Conservation (phyloP, 805 yeast species). For the Candida argentea region DNA sequence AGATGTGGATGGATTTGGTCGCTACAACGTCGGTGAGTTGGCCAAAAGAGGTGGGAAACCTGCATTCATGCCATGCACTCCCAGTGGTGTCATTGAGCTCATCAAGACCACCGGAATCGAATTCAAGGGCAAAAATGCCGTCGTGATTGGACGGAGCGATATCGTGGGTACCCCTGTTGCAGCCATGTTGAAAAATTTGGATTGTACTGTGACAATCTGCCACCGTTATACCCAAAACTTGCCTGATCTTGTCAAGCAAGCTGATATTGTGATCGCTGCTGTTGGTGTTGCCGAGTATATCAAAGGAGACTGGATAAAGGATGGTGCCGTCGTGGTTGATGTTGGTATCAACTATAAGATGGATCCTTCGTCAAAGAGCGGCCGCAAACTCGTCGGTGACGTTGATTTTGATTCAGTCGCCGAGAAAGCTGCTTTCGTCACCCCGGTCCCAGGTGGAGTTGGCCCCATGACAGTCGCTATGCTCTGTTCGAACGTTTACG, state of each 20-base stretch:
- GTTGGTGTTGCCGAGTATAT: constrained; percentile 81
- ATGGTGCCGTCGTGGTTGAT: constrained; percentile 79
- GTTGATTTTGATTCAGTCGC: constrained; percentile 71
- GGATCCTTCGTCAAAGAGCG: constrained; percentile 66
- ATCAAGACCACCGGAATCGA: constrained; percentile 58
- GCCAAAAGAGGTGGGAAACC: constrained; percentile 82
- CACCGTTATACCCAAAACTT: constrained; percentile 67
- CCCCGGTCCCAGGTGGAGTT: constrained; percentile 99
- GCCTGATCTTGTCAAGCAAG: constrained; percentile 44
- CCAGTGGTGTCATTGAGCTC: constrained; percentile 81
- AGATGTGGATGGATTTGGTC: constrained; percentile 94
- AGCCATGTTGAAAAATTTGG: constrained; percentile 63
- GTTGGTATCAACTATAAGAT: constrained; percentile 90
- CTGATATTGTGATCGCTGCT: constrained; percentile 88
- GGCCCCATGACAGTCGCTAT: constrained; percentile 99
- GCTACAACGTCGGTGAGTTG: constrained; percentile 81
- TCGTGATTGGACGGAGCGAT: constrained; percentile 90
- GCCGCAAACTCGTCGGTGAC: constrained; percentile 86
- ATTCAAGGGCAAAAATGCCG: constrained; percentile 74
- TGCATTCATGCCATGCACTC: constrained; percentile 85
- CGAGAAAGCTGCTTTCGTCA: constrained; percentile 55
- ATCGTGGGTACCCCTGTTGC: constrained; percentile 95
- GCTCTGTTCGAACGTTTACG: constrained; percentile 75
- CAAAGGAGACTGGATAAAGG: constrained; percentile 80
- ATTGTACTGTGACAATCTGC: constrained; percentile 81